A percentile compares a stretch with the other conserved stretches of the same genome.
Evolutionary conservation across 2,329 filamentous ascomycete genomes (phyloP).

Genomic region (Herpotrichia juniperi): DNA sequence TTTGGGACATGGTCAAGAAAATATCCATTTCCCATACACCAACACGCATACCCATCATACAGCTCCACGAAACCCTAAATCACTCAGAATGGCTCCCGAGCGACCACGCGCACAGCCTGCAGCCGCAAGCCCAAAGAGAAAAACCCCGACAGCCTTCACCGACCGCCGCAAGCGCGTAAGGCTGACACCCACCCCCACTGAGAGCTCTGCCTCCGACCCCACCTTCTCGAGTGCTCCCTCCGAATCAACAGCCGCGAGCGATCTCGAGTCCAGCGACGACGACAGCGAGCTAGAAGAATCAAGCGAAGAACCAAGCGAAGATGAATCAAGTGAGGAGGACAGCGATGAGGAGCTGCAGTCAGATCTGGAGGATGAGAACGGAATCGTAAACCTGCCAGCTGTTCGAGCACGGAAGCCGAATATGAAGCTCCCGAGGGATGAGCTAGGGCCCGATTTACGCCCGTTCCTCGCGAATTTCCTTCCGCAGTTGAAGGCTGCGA

Average conservation of each 20-base stretch:
- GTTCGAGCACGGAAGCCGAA: slow-evolving; percentile 38
- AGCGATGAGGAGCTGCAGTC: slow-evolving; percentile 14
- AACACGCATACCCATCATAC: neutral
- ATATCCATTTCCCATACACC: neutral
- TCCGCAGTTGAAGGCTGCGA: slow-evolving; percentile 50
- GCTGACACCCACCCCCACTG: slow-evolving; percentile 14
- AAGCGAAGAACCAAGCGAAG: slow-evolving; percentile 45
- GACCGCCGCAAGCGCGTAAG: slow-evolving; percentile 33
- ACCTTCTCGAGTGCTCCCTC: slow-evolving; percentile 23
- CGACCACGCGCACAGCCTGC: neutral
- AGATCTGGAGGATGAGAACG: slow-evolving; percentile 15
- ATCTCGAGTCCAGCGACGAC: slow-evolving; percentile 25
- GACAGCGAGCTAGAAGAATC: slow-evolving; percentile 40
- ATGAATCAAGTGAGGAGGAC: slow-evolving; percentile 29
- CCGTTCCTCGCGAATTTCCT: slow-evolving; percentile 49
- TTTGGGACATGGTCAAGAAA: neutral
- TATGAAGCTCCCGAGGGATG: slow-evolving; percentile 33
- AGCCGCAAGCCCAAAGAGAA: neutral
- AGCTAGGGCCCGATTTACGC: slow-evolving; percentile 36
- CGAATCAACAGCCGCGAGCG: slow-evolving; percentile 24
- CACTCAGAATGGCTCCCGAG: slow-evolving; percentile 1
- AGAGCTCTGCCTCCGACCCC: slow-evolving; percentile 24
- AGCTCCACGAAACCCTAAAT: no score
- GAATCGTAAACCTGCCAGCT: slow-evolving; percentile 34
- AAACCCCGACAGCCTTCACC: neutral